phyloP scores from a whole-genome alignment of 805 yeast genomes.

The Yarrowia divulgata region DNA sequence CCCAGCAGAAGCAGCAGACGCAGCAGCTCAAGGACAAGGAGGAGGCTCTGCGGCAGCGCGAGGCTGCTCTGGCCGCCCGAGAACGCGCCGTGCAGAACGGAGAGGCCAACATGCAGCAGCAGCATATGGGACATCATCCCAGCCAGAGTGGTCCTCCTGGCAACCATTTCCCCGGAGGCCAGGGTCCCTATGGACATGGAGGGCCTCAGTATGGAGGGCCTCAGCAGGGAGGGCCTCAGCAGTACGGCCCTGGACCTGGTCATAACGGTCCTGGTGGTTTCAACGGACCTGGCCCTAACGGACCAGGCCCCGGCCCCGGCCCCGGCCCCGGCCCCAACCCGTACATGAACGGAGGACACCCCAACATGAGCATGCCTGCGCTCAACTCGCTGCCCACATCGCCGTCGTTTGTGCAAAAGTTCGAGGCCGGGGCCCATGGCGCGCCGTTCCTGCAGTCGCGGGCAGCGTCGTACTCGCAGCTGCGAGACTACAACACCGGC shows the following conservation, averaged over 20 bases:
- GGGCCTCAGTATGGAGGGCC: background rate
- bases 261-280: no score
- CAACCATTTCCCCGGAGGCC: slow-evolving; percentile 18
- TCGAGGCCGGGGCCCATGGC: slow-evolving; percentile 35
- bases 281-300: slow-evolving; percentile 14
- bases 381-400: slow-evolving; percentile 37
- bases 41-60: slow-evolving; percentile 38
- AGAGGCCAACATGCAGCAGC: slow-evolving; percentile 3
- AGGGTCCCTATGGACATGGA: slow-evolving; percentile 14
- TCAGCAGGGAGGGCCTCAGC: slow-evolving; percentile 2
- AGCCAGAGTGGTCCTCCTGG: slow-evolving; percentile 21
- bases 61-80: slow-evolving; percentile 18
- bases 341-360: slow-evolving; percentile 40
- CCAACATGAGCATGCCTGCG: slow-evolving; percentile 38
- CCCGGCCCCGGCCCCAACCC: slow-evolving; percentile 30
- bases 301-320: slow-evolving; percentile 26
- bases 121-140: background rate
- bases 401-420: slow-evolving; percentile 35
- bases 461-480: slow-evolving; percentile 38
- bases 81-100: slow-evolving; percentile 40
- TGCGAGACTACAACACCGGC: slow-evolving; percentile 38
- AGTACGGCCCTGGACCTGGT: background rate
- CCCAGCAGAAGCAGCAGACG: slow-evolving; percentile 29
- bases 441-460: slow-evolving; percentile 36
- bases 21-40: slow-evolving; percentile 40